Conservation (phyloP, 495 filamentous ascomycete species). For the Talaromyces trachyspermus region DNA sequence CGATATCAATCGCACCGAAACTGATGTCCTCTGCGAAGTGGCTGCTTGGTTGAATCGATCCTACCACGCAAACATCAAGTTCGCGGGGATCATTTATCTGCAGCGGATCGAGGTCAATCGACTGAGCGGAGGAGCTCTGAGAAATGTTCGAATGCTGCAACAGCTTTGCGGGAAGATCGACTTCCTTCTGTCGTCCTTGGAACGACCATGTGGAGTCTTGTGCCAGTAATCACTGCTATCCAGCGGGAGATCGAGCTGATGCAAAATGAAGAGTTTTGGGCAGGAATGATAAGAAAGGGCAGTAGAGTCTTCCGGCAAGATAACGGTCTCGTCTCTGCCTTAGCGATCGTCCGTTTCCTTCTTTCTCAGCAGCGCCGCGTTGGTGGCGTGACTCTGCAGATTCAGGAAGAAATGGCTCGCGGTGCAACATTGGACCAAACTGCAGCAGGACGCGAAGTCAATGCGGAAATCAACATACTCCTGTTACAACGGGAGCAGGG, state of each 20-base stretch:
- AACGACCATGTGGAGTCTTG: constrained; percentile 32
- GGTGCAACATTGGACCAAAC: constrained; percentile 26
- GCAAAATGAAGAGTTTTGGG: constrained; percentile 36
- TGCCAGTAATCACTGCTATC: constrained; percentile 14
- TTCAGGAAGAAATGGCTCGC: constrained; percentile 31
- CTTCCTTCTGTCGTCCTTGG: constrained; percentile 26
- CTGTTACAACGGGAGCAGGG: no score
- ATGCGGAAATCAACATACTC: no score
- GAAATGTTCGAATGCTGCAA: no score
- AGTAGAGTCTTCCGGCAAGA: no score
- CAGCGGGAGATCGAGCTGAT: constrained; percentile 29
- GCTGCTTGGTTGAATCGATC: constrained; percentile 17
- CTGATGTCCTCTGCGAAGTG: constrained; percentile 30
- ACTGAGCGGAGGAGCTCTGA: constrained; percentile 13
- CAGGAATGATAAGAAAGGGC: constrained; percentile 25
- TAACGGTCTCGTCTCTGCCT: constrained; percentile 21
- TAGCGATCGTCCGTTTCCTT: constrained; percentile 16
- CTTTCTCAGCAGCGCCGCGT: no score
- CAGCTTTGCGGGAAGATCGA: constrained; percentile 8
- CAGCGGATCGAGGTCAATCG: constrained; percentile 20
- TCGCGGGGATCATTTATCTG: constrained; percentile 22
- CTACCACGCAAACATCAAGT: constrained; percentile 10
- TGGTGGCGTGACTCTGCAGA: no score
- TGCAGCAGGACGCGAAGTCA: constrained; percentile 22
- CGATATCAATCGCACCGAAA: constrained; percentile 27